Percentiles rank a stretch among this genome's conserved stretches.
These are phyloP conservation scores for Lentinula novae-zelandiae DNA, from an alignment of 1,284 basidiomycete genomes.

Conservation along the genomic window DNA sequence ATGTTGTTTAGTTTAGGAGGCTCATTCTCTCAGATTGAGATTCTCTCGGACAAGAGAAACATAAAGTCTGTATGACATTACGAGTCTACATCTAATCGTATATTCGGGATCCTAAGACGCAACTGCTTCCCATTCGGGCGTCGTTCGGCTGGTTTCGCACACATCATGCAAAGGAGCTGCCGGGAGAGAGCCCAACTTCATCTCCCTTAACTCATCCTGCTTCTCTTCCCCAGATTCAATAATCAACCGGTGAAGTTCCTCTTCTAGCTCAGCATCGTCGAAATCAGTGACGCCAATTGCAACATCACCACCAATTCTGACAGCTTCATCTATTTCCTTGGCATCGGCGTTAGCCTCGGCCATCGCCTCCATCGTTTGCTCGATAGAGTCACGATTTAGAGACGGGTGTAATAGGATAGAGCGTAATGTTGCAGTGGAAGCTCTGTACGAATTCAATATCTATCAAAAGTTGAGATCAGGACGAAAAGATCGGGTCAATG, in stretches of 20 bases:
- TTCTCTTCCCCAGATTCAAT: conserved; percentile 42
- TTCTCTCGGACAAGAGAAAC: too few relatives aligned
- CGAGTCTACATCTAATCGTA: neutral
- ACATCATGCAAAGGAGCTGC: conserved; percentile 3
- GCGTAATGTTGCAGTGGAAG: conserved; percentile 74
- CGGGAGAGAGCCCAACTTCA: conserved; percentile 38
- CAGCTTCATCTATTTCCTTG: conserved; percentile 77
- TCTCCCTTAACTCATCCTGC: conserved; percentile 25
- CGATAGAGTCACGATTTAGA: conserved; percentile 73
- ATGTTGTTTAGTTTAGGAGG: too few relatives aligned
- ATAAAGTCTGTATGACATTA: too few relatives aligned
- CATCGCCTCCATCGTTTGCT: conserved; percentile 84
- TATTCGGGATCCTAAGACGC: neutral
- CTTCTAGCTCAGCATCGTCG: conserved; percentile 57
- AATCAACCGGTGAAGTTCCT: conserved; percentile 49
- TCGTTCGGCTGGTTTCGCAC: too few relatives aligned
- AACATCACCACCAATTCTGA: conserved; percentile 62
- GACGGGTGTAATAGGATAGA: conserved; percentile 77
- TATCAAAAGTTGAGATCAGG: conserved; percentile 26
- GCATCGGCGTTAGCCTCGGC: conserved; percentile 81
- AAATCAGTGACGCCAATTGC: conserved; percentile 46
- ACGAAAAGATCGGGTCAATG: neutral
- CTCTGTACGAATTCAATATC: conserved; percentile 86
- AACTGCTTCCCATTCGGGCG: neutral
- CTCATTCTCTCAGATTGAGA: too few relatives aligned